Base-by-base conservation (phyloP, 768 basidiomycete genomes). In the Rhodotorula babjevae region DNA sequence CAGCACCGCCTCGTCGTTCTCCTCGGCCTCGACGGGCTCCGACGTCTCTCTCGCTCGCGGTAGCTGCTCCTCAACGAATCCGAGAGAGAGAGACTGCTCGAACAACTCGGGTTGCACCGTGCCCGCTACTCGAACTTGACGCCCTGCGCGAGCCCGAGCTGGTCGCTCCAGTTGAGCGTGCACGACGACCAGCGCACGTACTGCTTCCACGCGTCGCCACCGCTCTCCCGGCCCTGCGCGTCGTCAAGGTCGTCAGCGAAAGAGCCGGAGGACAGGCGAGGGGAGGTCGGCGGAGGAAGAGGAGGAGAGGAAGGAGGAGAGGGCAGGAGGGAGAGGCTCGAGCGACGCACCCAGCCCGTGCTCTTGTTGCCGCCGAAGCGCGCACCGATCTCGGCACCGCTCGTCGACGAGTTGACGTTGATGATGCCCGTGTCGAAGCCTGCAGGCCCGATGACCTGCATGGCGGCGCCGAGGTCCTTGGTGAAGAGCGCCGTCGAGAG, bases 401-500 rank as follows among this genome's bases (percentile, higher is more conserved):
- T 87, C 0, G 87, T 88, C 23, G 85, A 86, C 29, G 86, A 87
- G 76, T 89, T 90, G 77, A 89, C 85, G 85, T 88, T 72, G 52
- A 79, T 74, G 65, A 77, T 96, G 14, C 95, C 95, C 53, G 90
- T 84, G 80, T 97, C 95, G 36, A 89, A 90, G 44, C 94, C 94
- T 69, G 85, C 84, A 53, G 93, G 90, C 21, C 93, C 92, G 75
- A 95, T 88, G 92, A 93, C 96, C 82, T 87, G 90, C 63, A 94
- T 92, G 65, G 96, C 83, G 77, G 89, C 88, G 71, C 89, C 84
- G 61, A 97, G 78, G 78, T 92, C 89, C 53, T 87, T 69, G 47
- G 94, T 94, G 90, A 94, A 97, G 3, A 96, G 83, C 71, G 90
- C 90, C 78, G 91, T 92, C 57, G 91, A 92, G 69, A 95, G 82